phyloP scores from a whole-genome alignment of 331 rosid species.

The Ulmus americana region DNA sequence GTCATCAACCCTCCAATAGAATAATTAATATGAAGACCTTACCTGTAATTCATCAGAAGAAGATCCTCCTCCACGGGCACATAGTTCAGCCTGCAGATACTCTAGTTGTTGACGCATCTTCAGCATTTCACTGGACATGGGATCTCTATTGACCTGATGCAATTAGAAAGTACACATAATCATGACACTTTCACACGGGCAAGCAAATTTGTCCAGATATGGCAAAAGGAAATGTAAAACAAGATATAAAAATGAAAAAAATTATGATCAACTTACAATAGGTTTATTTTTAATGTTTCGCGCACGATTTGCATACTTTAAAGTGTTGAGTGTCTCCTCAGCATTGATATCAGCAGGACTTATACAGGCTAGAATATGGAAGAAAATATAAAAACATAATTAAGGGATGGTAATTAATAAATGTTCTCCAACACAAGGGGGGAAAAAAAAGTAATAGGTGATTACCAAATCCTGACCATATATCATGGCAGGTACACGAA shows the following conservation, averaged over 20 bases:
- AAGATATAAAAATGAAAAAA: slow-evolving; percentile 3
- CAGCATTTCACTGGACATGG: slow-evolving; percentile 93
- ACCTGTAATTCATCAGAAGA: slow-evolving; percentile 91
- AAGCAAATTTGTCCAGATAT: slow-evolving; percentile 14
- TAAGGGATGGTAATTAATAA: slow-evolving; percentile 8
- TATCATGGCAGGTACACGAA: neutral
- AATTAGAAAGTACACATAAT: slow-evolving; percentile 6
- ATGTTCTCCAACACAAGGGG: no score
- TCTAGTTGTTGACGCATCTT: slow-evolving; percentile 98
- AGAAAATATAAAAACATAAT: slow-evolving; percentile 22
- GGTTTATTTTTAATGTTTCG: slow-evolving; percentile 98
- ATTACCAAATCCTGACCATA: neutral
- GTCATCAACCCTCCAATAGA: neutral
- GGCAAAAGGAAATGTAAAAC: slow-evolving; percentile 1
- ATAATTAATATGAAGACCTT: slow-evolving; percentile 18
- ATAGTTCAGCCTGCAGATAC: slow-evolving; percentile 94
- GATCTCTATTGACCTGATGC: slow-evolving; percentile 85
- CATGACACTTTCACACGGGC: slow-evolving; percentile 12
- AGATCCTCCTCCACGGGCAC: slow-evolving; percentile 87
- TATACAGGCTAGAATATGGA: slow-evolving; percentile 74
- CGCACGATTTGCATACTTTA: slow-evolving; percentile 97
- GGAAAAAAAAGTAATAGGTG: neutral
- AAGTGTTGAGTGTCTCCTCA: slow-evolving; percentile 98
- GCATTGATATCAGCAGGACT: slow-evolving; percentile 99
- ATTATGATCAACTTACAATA: slow-evolving; percentile 56